phyloP scores from a whole-genome alignment of 202 grass and related monocot genomes.

The Setaria viridis region DNA sequence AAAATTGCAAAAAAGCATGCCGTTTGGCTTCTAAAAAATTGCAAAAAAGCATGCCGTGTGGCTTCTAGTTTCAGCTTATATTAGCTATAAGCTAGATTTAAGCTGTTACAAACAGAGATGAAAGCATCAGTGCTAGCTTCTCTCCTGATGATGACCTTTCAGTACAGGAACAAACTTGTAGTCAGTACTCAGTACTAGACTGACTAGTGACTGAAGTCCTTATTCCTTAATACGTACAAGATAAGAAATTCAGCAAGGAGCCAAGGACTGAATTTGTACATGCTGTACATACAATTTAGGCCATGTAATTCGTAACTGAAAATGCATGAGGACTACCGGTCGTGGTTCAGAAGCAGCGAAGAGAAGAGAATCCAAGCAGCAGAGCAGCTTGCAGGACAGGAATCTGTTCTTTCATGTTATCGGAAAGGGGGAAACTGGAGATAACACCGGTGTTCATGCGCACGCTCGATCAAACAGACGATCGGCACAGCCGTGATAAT shows the following conservation, averaged over 20 bases:
- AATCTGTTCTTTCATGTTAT: constrained; percentile 12
- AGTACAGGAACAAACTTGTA: background rate
- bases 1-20: too few relatives aligned
- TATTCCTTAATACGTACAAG: background rate
- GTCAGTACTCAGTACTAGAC: background rate
- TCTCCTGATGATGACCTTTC: background rate
- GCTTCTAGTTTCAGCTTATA: too few relatives aligned
- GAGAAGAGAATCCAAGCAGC: background rate
- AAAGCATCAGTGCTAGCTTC: background rate
- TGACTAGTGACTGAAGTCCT: background rate
- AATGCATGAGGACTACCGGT: background rate
- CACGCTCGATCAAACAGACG: background rate
- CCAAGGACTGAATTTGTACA: background rate
- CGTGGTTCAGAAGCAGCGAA: background rate
- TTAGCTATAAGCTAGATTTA: too few relatives aligned
- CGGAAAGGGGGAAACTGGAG: constrained; percentile 5
- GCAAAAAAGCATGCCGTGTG: too few relatives aligned
- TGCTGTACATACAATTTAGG: background rate
- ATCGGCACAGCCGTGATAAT: constrained; percentile 11
- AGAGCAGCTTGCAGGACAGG: constrained; percentile 2
- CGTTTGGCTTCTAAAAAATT: too few relatives aligned
- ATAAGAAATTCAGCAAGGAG: background rate
- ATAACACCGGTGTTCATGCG: background rate
- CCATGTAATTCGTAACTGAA: background rate
- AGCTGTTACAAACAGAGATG: too few relatives aligned